Evolutionary conservation across 352 stramenopile species (phyloP), one percentile per base, ranked within the genome.

Genomic region (Phytophthora kernoviae): DNA sequence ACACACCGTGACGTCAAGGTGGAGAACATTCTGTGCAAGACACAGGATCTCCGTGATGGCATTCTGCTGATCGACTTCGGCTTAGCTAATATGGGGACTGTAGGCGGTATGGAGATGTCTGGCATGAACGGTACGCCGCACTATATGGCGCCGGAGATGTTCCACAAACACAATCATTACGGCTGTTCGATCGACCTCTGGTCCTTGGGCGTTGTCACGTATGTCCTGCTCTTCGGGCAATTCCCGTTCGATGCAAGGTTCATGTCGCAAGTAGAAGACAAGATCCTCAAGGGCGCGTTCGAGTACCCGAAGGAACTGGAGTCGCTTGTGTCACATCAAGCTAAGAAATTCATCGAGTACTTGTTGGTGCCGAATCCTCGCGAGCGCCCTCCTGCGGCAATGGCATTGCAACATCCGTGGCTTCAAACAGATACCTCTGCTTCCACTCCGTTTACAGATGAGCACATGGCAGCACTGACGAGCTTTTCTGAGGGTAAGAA

Each of bases 141-240:
- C 61, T 94, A 90, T 59, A 92, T 94, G 83, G 86, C 86, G 6
- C 86, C 86, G 1, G 86, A 94, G 62, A 91, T 93, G 76, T 94
- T 93, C 53, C 73, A 70, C 20, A 81, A 75, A 27, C 55, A 83
- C 17, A 73, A 66, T 5, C 32, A 36, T 4, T 94, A 94, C 54
- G 80, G 72, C 44, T 73, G 65, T 36, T 77, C 81, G 18, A 81
- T 94, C 46, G 86, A 95, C 51, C 43, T 95, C 1, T 95, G 86
- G 86, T 80, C 86, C 0, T 62, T 95, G 26, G 86, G 86, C 40
- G 78, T 95, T 24, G 71, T 90, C 40, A 79, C 81, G 18, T 95
- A 79, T 62, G 46, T 93, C 3, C 44, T 95, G 55, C 70, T 95
- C 21, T 92, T 90, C 46, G 86, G 86, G 0, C 72, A 65, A 24